phyloP scores from a whole-genome alignment of 805 yeast species.

The Huiozyma naganishii region DNA sequence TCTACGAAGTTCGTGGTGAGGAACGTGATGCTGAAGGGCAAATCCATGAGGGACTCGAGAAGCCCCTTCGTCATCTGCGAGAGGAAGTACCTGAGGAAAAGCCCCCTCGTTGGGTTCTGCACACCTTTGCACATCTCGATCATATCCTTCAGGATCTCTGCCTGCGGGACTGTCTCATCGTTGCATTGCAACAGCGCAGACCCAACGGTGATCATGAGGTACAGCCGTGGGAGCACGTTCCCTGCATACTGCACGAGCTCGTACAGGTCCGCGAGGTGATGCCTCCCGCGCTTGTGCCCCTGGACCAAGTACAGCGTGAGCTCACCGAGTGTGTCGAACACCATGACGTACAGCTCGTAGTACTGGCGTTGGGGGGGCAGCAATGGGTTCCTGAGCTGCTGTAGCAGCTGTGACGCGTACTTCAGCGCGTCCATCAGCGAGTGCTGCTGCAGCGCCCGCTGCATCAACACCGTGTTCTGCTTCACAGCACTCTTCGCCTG shows the following conservation, averaged over 20 bases:
- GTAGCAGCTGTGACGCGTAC: conserved; percentile 72
- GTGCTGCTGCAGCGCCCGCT: conserved; percentile 55
- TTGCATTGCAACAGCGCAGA: conserved; percentile 71
- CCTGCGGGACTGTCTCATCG: conserved; percentile 52
- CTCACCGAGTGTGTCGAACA: conserved; percentile 69
- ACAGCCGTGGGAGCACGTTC: conserved; percentile 81
- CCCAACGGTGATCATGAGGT: conserved; percentile 92
- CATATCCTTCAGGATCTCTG: conserved; percentile 89
- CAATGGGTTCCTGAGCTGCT: conserved; percentile 65
- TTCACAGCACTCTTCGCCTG: conserved; percentile 34
- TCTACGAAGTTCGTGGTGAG: conserved; percentile 82
- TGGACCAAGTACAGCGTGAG: conserved; percentile 56
- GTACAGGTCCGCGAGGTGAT: conserved; percentile 73
- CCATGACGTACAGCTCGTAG: conserved; percentile 77
- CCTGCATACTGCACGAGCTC: conserved; percentile 94
- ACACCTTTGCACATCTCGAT: conserved; percentile 96
- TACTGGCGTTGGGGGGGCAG: conserved; percentile 87
- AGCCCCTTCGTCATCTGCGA: conserved; percentile 63
- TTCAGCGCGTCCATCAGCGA: conserved; percentile 79
- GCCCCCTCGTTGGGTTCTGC: conserved; percentile 88
- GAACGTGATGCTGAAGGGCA: conserved; percentile 44
- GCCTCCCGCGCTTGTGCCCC: conserved; percentile 50
- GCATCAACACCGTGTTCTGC: conserved; percentile 68
- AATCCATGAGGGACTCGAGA: conserved; percentile 17
- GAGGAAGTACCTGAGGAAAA: conserved; percentile 80